Evolutionary conservation across 2,329 filamentous ascomycete species (phyloP), one percentile per base, ranked within the genome.

Genomic region (Aaosphaeria arxii): DNA sequence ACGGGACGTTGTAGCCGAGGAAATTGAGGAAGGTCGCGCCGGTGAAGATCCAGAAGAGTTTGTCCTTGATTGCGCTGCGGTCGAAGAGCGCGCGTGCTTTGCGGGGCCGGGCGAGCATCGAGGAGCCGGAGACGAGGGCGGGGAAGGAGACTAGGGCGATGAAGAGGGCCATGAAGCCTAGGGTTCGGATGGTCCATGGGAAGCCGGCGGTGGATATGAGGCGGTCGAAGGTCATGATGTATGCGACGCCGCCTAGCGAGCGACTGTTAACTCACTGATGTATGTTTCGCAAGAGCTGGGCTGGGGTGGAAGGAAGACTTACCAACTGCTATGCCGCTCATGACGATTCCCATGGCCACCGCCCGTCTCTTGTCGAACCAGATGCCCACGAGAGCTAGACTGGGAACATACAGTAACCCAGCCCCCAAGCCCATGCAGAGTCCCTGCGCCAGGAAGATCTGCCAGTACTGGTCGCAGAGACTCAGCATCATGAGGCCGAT

Each of bases 401-500:
- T 69, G 1, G 68, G 68, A 5, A 71, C 65, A 40, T 70, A 71
- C 4, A 71, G 42, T 31, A 71, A 45, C 0, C 68, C 68, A 0
- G 68, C 67, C 1, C 67, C 68, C 4, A 67, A 35, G 0, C 68
- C 68, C 66, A 71, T 78, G 59, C 77, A 81, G 5, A 82, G 65
- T 1, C 76, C 77, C 53, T 83, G 80, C 0, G 77, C 70, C 4
- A 82, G 73, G 39, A 81, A 66, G 45, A 80, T 74, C 48, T 81
- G 78, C 61, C 78, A 81, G 54, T 80, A 81, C 44, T 76, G 55
- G 4, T 70, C 77, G 42, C 70, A 82, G 53, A 86, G 61, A 24
- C 75, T 79, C 1, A 81, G 71, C 81, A 85, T 84, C 80, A 86
- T 84, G 7, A 86, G 65, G 4, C 81, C 79, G 45, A 85, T 78